A percentile compares a stretch with the other conserved stretches of the same genome.
These are phyloP conservation scores for Russula dissimulans DNA, from an alignment of 768 basidiomycete genomes.

Conservation along the genomic window DNA sequence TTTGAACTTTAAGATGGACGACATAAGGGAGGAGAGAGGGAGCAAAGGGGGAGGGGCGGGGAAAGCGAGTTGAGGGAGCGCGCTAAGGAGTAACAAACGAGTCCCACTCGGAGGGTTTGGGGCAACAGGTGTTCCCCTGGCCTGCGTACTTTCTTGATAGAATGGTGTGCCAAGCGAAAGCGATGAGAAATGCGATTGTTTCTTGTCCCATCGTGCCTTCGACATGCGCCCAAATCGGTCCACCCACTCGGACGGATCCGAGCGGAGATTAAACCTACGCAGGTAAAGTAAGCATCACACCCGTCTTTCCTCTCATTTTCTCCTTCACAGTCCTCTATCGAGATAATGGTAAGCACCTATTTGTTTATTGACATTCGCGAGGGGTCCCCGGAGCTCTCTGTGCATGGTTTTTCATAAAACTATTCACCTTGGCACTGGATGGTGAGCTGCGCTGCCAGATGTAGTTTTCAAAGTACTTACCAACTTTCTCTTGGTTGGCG, in stretches of 20 bases:
- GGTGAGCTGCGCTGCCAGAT: slow-evolving; percentile 23
- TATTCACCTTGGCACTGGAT: slow-evolving; percentile 22
- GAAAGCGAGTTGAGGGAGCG: not conserved
- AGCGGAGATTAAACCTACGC: too few species aligned
- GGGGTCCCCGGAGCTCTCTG: slow-evolving; percentile 1
- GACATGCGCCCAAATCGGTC: too few species aligned
- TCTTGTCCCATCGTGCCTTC: too few species aligned
- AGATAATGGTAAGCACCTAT: slow-evolving; percentile 3
- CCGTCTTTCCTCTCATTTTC: not conserved
- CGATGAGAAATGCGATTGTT: too few species aligned
- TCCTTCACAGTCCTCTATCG: not conserved
- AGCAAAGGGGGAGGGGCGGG: not conserved
- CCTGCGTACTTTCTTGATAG: too few species aligned
- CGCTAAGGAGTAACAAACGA: not conserved
- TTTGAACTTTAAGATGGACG: slow-evolving; percentile 81
- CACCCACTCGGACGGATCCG: too few species aligned
- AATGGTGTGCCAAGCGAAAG: too few species aligned
- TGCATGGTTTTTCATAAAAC: not conserved
- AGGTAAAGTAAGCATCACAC: not conserved
- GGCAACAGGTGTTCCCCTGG: too few species aligned
- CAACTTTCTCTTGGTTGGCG: not conserved
- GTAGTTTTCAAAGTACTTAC: not conserved
- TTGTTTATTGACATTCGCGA: not conserved
- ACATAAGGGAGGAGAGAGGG: slow-evolving; percentile 37
- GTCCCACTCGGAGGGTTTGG: too few species aligned